Evolutionary conservation across 1,284 basidiomycete genomes (phyloP).

Genomic region (Rhodotorula sp.): DNA sequence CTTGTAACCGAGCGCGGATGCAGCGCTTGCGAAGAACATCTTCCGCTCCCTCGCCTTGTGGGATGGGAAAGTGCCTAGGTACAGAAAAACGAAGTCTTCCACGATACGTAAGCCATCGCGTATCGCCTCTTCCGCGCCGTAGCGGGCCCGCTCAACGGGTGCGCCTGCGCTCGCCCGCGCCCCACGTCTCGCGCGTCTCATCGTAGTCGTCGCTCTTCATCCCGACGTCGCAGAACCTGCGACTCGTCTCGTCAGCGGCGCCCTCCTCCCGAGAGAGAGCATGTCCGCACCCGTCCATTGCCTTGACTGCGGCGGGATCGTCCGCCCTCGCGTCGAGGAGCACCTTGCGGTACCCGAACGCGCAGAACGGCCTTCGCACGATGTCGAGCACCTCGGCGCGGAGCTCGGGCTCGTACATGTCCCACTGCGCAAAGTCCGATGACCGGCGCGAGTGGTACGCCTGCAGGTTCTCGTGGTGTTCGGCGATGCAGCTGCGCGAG

Average conservation of each 20-base stretch:
- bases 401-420: slow-evolving; percentile 14
- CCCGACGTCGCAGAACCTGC: slow-evolving; percentile 17
- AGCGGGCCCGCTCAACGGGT: background rate
- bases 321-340: slow-evolving; percentile 15
- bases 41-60: too few species aligned
- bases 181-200: slow-evolving; percentile 2
- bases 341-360: slow-evolving; percentile 27
- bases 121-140: too few species aligned
- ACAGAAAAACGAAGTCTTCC: background rate
- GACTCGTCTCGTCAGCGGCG: background rate
- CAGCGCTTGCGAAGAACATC: too few species aligned
- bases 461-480: slow-evolving; percentile 22
- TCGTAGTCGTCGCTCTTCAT: slow-evolving; percentile 11
- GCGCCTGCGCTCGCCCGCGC: background rate
- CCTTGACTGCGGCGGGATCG: background rate
- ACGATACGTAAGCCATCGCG: too few species aligned
- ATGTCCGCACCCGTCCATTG: slow-evolving; percentile 9
- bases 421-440: slow-evolving; percentile 35
- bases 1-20: too few species aligned
- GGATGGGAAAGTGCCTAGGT: background rate
- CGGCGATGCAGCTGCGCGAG: slow-evolving; percentile 18
- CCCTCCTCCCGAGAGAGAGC: background rate
- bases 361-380: slow-evolving; percentile 34
- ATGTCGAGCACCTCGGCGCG: slow-evolving; percentile 21
- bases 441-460: slow-evolving; percentile 30